Evolutionary conservation across 2,329 filamentous ascomycete genomes (phyloP).

Genomic region (Neonectria hederae): DNA sequence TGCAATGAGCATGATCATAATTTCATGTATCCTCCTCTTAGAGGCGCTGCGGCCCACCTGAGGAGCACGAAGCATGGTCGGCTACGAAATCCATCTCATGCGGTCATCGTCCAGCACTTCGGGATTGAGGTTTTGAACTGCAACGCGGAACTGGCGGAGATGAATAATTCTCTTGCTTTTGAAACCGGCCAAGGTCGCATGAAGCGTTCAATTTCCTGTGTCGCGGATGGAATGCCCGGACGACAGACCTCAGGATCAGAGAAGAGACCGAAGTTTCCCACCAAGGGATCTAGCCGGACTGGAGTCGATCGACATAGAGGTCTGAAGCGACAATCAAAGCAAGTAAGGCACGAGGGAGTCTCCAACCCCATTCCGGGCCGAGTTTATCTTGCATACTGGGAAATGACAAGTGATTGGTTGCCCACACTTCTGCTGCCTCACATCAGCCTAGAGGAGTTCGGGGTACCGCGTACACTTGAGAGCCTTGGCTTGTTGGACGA

Average conservation of each 20-base stretch:
- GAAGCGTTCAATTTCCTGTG: background rate
- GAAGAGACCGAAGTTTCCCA: background rate
- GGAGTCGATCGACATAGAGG: background rate
- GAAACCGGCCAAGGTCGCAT: background rate
- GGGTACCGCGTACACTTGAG: background rate
- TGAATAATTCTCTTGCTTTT: background rate
- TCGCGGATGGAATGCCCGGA: background rate
- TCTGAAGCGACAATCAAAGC: conserved; percentile 6
- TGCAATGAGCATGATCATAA: conserved; percentile 9
- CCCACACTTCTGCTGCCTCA: conserved; percentile 16
- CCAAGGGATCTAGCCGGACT: background rate
- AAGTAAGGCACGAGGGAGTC: conserved; percentile 2
- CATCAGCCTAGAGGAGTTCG: background rate
- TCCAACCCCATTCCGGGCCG: conserved; percentile 1
- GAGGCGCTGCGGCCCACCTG: conserved; percentile 11
- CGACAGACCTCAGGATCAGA: conserved; percentile 2
- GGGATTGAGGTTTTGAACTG: conserved; percentile 17
- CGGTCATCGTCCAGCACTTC: conserved; percentile 7
- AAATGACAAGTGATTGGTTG: conserved; percentile 10
- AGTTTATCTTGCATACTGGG: conserved; percentile 17
- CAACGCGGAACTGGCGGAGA: conserved; percentile 6
- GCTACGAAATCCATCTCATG: background rate
- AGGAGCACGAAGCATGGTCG: conserved; percentile 7
- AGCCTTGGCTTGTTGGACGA: conserved; percentile 12
- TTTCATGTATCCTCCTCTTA: conserved; percentile 5